Conservation (phyloP, 768 basidiomycete species). For the Boletus edulis region DNA sequence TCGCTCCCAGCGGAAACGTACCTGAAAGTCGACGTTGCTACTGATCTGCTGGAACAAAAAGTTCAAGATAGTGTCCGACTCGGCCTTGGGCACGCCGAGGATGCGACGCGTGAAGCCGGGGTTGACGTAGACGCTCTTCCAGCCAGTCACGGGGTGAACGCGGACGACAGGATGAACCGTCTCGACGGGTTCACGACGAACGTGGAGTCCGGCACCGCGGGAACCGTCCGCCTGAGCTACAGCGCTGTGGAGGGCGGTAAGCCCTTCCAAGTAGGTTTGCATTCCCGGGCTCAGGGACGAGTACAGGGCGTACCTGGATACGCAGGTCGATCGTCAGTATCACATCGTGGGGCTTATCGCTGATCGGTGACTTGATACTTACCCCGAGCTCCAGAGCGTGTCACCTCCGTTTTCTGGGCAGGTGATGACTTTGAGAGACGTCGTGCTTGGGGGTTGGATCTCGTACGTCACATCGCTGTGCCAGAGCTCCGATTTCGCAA, state of each 20-base stretch:
- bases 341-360: not conserved
- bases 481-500: constrained; percentile 75
- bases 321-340: constrained; percentile 4
- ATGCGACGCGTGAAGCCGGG: constrained; percentile 81
- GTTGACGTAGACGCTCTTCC: constrained; percentile 83
- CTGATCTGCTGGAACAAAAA: constrained; percentile 73
- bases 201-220: constrained; percentile 63
- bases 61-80: constrained; percentile 69
- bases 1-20: constrained; percentile 73
- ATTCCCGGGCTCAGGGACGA: constrained; percentile 74
- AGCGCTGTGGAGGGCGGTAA: constrained; percentile 72
- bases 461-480: constrained; percentile 85
- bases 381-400: constrained; percentile 81
- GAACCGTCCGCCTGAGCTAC: constrained; percentile 77
- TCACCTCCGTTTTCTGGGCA: constrained; percentile 74
- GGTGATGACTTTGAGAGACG: constrained; percentile 72
- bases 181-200: constrained; percentile 68
- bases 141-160: constrained; percentile 81
- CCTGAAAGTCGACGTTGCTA: constrained; percentile 70
- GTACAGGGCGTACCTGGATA: constrained; percentile 71
- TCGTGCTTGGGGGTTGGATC: constrained; percentile 74
- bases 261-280: constrained; percentile 73
- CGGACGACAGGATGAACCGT: constrained; percentile 78
- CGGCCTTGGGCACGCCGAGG: constrained; percentile 74
- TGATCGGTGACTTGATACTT: constrained; percentile 18